phyloP scores from a whole-genome alignment of 1,139 yeast genomes.

The Geotrichum bryndzae region DNA sequence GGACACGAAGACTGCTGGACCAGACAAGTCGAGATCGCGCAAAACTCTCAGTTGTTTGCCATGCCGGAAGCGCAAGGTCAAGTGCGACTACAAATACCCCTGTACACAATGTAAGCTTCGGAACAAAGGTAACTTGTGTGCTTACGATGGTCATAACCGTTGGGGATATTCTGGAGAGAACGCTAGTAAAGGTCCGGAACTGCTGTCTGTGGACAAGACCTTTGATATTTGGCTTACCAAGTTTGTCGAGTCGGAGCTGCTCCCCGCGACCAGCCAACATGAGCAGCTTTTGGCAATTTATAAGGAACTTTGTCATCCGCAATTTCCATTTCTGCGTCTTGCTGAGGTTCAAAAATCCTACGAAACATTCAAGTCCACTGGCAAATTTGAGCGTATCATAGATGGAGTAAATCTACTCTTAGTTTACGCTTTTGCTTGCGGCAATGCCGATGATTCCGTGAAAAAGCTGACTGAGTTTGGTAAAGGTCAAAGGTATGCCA shows the following conservation, averaged over 20 bases:
- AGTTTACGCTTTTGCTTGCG: neutral
- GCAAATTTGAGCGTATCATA: neutral
- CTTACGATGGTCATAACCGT: slow-evolving; percentile 12
- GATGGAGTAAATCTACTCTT: neutral
- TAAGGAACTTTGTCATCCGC: slow-evolving; percentile 1
- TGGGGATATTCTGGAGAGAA: slow-evolving; percentile 11
- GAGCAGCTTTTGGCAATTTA: neutral
- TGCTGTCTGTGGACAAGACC: neutral
- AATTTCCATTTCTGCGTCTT: slow-evolving; percentile 2
- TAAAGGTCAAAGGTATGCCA: neutral
- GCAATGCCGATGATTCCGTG: neutral
- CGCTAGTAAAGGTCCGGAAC: neutral
- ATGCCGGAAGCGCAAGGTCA: slow-evolving; percentile 16
- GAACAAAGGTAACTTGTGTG: slow-evolving; percentile 8
- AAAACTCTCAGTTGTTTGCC: slow-evolving; percentile 13
- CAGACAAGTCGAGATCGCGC: neutral
- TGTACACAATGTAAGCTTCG: slow-evolving; percentile 14
- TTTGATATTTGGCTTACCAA: neutral
- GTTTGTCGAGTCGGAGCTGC: neutral
- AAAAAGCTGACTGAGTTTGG: neutral
- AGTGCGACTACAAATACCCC: slow-evolving; percentile 13
- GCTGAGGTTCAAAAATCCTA: neutral
- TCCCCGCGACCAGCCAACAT: neutral
- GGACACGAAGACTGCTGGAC: neutral
- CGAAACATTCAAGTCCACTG: neutral